A percentile compares a stretch with the other conserved stretches of the same genome.
Conservation (phyloP, 305 asterid species). For the Rubia tinctorum region DNA sequence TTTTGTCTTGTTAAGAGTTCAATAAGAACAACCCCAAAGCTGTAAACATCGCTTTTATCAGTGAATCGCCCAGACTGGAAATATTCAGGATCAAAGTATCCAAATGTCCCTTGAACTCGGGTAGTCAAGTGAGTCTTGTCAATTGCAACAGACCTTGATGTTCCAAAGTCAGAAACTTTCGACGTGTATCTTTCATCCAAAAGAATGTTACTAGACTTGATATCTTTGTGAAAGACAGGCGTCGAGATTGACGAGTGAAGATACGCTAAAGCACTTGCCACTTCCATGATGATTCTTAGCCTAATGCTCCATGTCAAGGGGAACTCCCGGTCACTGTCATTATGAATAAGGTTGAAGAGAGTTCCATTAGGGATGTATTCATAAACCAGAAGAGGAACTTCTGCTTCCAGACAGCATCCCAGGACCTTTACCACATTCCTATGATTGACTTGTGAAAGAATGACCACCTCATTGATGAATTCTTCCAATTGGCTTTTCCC, state of each 20-base stretch:
- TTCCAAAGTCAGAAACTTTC: not conserved
- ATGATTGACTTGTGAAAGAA: slow-evolving; percentile 3
- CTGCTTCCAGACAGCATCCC: not conserved
- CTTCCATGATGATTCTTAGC: not conserved
- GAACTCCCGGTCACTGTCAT: not conserved
- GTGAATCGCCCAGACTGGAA: not conserved
- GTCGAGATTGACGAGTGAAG: not conserved
- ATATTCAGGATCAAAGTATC: not conserved
- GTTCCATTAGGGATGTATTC: not conserved
- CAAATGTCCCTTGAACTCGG: slow-evolving; percentile 5
- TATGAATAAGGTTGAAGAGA: not conserved
- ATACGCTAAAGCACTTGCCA: not conserved
- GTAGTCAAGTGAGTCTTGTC: slow-evolving; percentile 4
- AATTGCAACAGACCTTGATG: slow-evolving; percentile 6
- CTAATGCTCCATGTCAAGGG: not conserved
- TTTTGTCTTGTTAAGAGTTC: not conserved
- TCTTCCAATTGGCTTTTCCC: not conserved
- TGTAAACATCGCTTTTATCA: slow-evolving; percentile 3
- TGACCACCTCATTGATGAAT: not conserved
- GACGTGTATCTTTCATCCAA: not conserved
- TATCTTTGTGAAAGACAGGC: not conserved
- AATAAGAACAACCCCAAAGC: slow-evolving; percentile 5
- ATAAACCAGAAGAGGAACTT: not conserved
- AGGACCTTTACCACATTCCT: not conserved
- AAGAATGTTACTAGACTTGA: not conserved